Percentiles rank a stretch among this genome's conserved stretches.
Conservation (phyloP, 2,329 filamentous ascomycete genomes). For the Cordyceps fumosorosea region DNA sequence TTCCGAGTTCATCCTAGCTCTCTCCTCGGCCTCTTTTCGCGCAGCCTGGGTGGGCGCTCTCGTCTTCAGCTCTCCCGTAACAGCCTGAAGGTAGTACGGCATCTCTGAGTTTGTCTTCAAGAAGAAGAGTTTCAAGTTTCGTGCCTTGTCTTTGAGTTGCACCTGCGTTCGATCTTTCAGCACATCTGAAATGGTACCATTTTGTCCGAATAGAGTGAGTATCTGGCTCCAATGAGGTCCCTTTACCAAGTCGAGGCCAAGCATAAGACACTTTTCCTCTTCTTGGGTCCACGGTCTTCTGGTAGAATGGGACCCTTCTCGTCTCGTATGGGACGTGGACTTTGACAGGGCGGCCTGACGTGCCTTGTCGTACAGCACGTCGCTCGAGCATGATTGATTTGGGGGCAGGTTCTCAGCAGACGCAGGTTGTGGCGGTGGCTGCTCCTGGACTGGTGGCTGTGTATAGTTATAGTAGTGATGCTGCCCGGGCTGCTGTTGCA, state of each 20-base stretch:
- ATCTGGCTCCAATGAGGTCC: constrained; percentile 94
- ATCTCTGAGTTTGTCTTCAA: constrained; percentile 88
- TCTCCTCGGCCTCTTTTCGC: constrained; percentile 60
- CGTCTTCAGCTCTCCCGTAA: constrained; percentile 85
- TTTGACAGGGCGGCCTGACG: constrained; percentile 53
- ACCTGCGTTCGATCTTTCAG: constrained; percentile 86
- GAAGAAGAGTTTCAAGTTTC: constrained; percentile 87
- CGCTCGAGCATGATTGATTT: constrained; percentile 49
- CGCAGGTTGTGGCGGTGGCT: constrained; percentile 11
- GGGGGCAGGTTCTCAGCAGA: constrained; percentile 42
- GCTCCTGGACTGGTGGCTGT: constrained; percentile 20
- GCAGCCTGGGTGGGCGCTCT: constrained; percentile 70
- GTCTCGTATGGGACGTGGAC: constrained; percentile 46
- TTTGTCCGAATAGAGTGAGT: constrained; percentile 70
- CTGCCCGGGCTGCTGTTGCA: constrained; percentile 29
- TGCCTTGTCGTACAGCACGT: constrained; percentile 51
- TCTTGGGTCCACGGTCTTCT: constrained; percentile 81
- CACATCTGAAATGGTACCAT: constrained; percentile 73
- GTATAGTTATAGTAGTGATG: constrained; percentile 29
- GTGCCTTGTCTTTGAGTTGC: constrained; percentile 85
- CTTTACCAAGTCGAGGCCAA: constrained; percentile 79
- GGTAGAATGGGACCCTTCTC: constrained; percentile 53
- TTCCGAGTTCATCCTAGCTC: constrained; percentile 50
- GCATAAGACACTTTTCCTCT: constrained; percentile 85
- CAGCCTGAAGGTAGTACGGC: constrained; percentile 77